phyloP scores from a whole-genome alignment of 805 yeast genomes.

The Spathaspora arborariae region DNA sequence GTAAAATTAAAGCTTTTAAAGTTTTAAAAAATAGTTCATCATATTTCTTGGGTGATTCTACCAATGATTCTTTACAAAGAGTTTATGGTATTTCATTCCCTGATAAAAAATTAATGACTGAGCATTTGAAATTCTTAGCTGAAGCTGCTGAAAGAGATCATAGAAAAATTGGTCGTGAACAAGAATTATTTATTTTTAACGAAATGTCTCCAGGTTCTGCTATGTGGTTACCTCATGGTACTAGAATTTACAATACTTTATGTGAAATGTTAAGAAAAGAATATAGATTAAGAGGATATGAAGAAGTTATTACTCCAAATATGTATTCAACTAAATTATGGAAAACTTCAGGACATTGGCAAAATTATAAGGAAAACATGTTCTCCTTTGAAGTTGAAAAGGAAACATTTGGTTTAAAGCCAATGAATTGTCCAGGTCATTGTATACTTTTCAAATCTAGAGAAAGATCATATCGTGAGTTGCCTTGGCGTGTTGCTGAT shows the following conservation, averaged over 20 bases:
- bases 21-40: constrained; percentile 94
- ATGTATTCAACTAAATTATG: constrained; percentile 97
- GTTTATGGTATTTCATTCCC: constrained; percentile 98
- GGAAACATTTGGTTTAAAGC: constrained; percentile 91
- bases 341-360: constrained; percentile 99
- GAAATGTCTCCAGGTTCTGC: constrained; percentile 98
- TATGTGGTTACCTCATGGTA: constrained; percentile 99
- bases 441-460: constrained; percentile 88
- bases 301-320: constrained; percentile 98
- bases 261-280: constrained; percentile 76
- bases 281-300: constrained; percentile 91
- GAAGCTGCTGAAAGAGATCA: constrained; percentile 97
- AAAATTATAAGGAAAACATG: constrained; percentile 95
- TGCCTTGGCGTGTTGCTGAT: constrained; percentile 99
- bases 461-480: constrained; percentile 93
- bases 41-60: constrained; percentile 89
- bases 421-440: constrained; percentile 92
- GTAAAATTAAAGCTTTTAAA: constrained; percentile 91
- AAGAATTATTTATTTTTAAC: constrained; percentile 91
- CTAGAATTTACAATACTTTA: constrained; percentile 90
- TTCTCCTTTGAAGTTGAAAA: constrained; percentile 95
- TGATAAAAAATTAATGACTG: constrained; percentile 93
- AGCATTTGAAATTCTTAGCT: constrained; percentile 87
- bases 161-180: constrained; percentile 93
- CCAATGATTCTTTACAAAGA: constrained; percentile 94